These are phyloP conservation scores for Xylona heveae DNA, from an alignment of 495 filamentous ascomycete genomes.

Conservation along the genomic window DNA sequence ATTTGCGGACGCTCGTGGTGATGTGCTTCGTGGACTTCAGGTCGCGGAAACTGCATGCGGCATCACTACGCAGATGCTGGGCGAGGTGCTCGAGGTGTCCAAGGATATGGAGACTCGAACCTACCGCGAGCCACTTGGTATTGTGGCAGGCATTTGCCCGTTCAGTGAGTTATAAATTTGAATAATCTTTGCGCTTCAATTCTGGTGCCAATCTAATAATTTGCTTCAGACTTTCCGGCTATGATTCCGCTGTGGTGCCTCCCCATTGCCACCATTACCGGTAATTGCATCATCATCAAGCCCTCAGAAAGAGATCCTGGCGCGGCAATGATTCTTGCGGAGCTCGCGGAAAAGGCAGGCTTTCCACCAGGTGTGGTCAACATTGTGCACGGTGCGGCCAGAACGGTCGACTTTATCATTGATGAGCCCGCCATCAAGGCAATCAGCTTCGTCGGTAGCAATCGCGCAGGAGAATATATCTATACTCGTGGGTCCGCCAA, in stretches of 20 bases:
- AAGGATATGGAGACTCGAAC: constrained; percentile 98
- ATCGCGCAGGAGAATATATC: constrained; percentile 96
- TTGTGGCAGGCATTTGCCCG: constrained; percentile 93
- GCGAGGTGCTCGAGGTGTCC: constrained; percentile 87
- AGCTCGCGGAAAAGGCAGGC: constrained; percentile 75
- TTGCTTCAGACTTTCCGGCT: constrained; percentile 67
- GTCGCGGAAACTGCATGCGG: constrained; percentile 92
- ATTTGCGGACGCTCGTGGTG: constrained; percentile 83
- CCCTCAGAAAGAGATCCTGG: constrained; percentile 97
- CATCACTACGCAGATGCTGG: constrained; percentile 82
- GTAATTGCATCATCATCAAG: constrained; percentile 89
- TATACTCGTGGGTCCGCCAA: constrained; percentile 77
- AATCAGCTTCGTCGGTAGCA: constrained; percentile 92
- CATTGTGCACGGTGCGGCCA: constrained; percentile 76
- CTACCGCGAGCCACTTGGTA: constrained; percentile 81
- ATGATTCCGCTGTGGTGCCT: constrained; percentile 99
- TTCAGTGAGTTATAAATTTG: constrained; percentile 54
- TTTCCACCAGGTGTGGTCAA: constrained; percentile 91
- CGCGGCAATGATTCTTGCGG: constrained; percentile 92
- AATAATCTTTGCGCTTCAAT: too few species aligned
- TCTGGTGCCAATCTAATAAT: too few species aligned
- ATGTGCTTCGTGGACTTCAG: constrained; percentile 87
- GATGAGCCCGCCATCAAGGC: constrained; percentile 94
- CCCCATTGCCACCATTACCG: constrained; percentile 81
- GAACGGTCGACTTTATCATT: constrained; percentile 91